Percentiles rank a stretch among this genome's conserved stretches.
These are phyloP conservation scores for Penstemon barbatus DNA, from an alignment of 257 asterid genomes.

Conservation along the genomic window DNA sequence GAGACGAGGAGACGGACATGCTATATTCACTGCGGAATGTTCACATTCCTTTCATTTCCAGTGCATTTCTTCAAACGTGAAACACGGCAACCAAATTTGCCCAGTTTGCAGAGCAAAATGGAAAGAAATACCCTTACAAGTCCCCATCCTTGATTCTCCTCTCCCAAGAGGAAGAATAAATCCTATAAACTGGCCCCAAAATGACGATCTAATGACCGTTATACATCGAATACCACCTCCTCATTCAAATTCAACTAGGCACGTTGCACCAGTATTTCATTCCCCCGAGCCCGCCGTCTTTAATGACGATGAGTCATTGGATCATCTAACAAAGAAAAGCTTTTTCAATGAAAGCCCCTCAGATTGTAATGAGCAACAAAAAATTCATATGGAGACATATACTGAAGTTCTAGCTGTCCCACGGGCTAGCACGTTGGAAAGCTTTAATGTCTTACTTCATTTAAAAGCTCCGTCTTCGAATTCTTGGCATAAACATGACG, in stretches of 20 bases:
- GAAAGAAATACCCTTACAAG: slow-evolving; percentile 82
- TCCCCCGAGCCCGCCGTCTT: slow-evolving; percentile 79
- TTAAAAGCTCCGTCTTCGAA: slow-evolving; percentile 83
- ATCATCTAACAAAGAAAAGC: slow-evolving; percentile 38
- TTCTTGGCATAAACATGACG: slow-evolving; percentile 43
- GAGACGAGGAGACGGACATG: slow-evolving; percentile 91
- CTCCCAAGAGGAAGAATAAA: slow-evolving; percentile 50
- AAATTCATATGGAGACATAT: slow-evolving; percentile 56
- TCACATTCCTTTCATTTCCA: slow-evolving; percentile 96
- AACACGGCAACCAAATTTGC: slow-evolving; percentile 90
- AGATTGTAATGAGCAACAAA: slow-evolving; percentile 38
- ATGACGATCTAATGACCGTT: slow-evolving; percentile 57
- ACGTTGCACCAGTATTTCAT: slow-evolving; percentile 43
- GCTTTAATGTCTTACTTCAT: slow-evolving; percentile 67
- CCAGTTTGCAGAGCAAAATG: slow-evolving; percentile 94
- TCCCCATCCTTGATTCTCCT: slow-evolving; percentile 54
- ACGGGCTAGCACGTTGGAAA: slow-evolving; percentile 39
- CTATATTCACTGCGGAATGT: slow-evolving; percentile 94
- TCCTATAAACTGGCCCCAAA: slow-evolving; percentile 61
- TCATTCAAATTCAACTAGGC: slow-evolving; percentile 60
- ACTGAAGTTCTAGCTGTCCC: slow-evolving; percentile 73
- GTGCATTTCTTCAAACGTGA: slow-evolving; percentile 89
- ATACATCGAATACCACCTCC: slow-evolving; percentile 63
- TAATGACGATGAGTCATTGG: slow-evolving; percentile 86
- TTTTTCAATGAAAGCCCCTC: slow-evolving; percentile 26